Conservation (phyloP, 2,329 filamentous ascomycete genomes). For the Arthrinium phaeospermum region DNA sequence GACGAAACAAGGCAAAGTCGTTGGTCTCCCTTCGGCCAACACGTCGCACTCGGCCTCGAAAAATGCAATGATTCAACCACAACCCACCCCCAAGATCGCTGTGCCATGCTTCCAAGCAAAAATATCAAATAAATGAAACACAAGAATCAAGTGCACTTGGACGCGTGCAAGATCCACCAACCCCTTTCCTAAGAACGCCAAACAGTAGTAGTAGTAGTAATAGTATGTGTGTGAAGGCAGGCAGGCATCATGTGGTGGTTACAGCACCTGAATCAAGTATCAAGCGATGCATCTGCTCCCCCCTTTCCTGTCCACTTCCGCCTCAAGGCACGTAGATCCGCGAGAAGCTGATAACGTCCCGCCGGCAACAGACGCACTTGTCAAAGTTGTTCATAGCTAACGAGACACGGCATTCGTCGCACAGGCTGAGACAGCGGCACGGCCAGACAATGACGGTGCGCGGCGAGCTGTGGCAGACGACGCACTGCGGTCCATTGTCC, state of each 20-base stretch:
- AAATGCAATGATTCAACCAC: background rate
- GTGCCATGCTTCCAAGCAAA: background rate
- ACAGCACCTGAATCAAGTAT: background rate
- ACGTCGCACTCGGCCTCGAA: background rate
- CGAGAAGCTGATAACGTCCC: conserved; percentile 87
- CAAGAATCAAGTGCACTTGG: background rate
- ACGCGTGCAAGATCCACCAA: background rate
- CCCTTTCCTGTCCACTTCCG: background rate
- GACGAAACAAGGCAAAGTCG: background rate
- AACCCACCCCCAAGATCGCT: background rate
- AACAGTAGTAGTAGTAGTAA: background rate
- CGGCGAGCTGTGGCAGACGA: conserved; percentile 87
- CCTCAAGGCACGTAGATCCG: conserved; percentile 82
- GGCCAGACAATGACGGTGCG: conserved; percentile 95
- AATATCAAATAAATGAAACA: background rate
- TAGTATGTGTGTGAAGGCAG: background rate
- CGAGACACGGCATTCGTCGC: conserved; percentile 92
- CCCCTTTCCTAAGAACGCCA: background rate
- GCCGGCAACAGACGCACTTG: conserved; percentile 91
- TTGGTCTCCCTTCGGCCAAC: background rate
- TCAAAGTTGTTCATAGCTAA: conserved; percentile 97
- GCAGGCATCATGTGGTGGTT: background rate
- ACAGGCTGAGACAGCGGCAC: conserved; percentile 90
- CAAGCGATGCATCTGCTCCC: background rate
- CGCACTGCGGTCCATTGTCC: conserved; percentile 81